These are phyloP conservation scores for Eucalyptus cloeziana DNA, from an alignment of 345 rosid genomes.

Conservation along the genomic window DNA sequence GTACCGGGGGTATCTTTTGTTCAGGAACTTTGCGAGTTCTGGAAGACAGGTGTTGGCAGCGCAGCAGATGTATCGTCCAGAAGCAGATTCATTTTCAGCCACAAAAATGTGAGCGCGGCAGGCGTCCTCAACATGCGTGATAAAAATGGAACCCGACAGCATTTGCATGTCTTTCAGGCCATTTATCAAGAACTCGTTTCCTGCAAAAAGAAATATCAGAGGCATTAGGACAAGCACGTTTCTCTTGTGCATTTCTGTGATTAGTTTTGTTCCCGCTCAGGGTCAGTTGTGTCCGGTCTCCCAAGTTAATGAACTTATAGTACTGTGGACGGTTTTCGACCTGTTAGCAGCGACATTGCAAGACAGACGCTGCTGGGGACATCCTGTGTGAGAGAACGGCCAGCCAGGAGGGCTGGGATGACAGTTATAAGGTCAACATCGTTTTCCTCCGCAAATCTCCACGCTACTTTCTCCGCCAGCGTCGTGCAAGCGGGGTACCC, in stretches of 20 bases:
- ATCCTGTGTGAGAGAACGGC: constrained; percentile 40
- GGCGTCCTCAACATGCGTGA: constrained; percentile 67
- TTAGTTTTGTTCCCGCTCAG: background rate
- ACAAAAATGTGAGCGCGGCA: constrained; percentile 74
- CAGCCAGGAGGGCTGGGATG: constrained; percentile 56
- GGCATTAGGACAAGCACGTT: background rate
- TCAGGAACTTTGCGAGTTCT: constrained; percentile 52
- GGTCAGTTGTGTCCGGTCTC: background rate
- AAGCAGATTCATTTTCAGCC: constrained; percentile 73
- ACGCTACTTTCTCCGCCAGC: constrained; percentile 68
- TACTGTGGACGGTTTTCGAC: constrained; percentile 8
- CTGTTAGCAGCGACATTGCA: constrained; percentile 49
- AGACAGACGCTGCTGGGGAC: constrained; percentile 60
- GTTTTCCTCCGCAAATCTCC: constrained; percentile 51
- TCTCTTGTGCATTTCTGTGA: background rate
- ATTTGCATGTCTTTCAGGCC: constrained; percentile 76
- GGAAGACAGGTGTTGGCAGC: constrained; percentile 54
- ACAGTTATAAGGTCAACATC: constrained; percentile 62
- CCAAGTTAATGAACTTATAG: background rate
- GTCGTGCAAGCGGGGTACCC: constrained; percentile 66
- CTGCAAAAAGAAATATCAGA: constrained; percentile 15
- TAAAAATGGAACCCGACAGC: constrained; percentile 74
- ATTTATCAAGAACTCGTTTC: constrained; percentile 39
- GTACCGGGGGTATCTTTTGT: constrained; percentile 48
- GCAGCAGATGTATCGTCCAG: constrained; percentile 73